Conservation (phyloP, 2,329 filamentous ascomycete species). For the Didymella pomorum region DNA sequence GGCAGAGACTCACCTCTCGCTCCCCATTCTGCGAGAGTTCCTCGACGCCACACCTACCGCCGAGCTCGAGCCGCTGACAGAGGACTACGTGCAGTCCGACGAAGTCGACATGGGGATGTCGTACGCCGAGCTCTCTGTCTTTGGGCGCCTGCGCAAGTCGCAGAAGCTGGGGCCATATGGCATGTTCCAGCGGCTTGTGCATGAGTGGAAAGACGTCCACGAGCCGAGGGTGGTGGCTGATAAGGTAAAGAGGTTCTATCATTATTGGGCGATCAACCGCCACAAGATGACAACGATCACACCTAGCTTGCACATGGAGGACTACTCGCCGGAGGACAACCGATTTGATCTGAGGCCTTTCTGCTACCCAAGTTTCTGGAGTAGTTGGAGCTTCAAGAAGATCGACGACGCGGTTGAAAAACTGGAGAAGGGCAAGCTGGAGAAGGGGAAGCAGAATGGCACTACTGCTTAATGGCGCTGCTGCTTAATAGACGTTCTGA, state of each 20-base stretch:
- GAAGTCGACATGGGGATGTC: slow-evolving; percentile 62
- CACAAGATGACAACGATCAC: slow-evolving; percentile 43
- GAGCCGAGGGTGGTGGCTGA: slow-evolving; percentile 54
- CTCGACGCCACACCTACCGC: slow-evolving; percentile 59
- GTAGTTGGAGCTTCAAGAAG: slow-evolving; percentile 49
- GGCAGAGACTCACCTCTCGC: slow-evolving; percentile 59
- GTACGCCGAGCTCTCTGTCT: slow-evolving; percentile 62
- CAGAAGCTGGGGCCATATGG: slow-evolving; percentile 58
- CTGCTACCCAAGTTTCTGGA: slow-evolving; percentile 54
- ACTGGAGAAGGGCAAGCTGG: slow-evolving; percentile 36
- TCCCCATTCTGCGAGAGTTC: slow-evolving; percentile 73
- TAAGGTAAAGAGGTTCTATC: slow-evolving; percentile 57
- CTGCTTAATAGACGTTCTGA: too few relatives aligned
- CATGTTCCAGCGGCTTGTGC: slow-evolving; percentile 62
- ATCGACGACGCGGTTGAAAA: slow-evolving; percentile 48
- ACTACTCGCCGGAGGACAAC: slow-evolving; percentile 66
- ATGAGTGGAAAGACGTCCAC: slow-evolving; percentile 57
- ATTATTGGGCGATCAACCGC: slow-evolving; percentile 48
- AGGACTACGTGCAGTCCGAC: slow-evolving; percentile 66
- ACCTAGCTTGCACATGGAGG: slow-evolving; percentile 48
- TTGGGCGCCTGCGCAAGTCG: slow-evolving; percentile 64
- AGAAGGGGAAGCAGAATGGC: slow-evolving; percentile 24
- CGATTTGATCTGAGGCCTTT: slow-evolving; percentile 59
- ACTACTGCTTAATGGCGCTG: too few relatives aligned
- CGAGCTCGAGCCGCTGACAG: slow-evolving; percentile 69